These are phyloP conservation scores for Eucalyptus cladocalyx DNA, from an alignment of 345 rosid genomes.

Conservation along the genomic window DNA sequence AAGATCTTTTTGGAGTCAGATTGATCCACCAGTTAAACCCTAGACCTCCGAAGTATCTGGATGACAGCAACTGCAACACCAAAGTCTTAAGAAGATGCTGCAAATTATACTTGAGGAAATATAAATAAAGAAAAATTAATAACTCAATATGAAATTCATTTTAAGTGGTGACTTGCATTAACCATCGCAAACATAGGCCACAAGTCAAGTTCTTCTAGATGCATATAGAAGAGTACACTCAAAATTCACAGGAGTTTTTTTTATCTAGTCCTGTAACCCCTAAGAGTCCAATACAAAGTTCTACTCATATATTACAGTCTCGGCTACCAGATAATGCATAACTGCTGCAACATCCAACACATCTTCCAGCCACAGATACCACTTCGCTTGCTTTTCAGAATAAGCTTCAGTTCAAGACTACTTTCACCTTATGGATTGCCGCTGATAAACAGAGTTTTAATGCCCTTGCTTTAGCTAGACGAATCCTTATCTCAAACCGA, in stretches of 20 bases:
- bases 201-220: neutral
- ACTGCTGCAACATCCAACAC: neutral
- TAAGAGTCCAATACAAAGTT: neutral
- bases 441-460: neutral
- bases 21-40: slow-evolving; percentile 86
- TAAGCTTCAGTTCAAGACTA: neutral
- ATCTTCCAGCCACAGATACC: neutral
- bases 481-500: too few species aligned
- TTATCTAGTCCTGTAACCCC: neutral
- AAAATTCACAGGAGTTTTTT: neutral
- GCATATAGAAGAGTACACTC: neutral
- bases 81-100: neutral
- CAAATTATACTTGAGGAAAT: neutral
- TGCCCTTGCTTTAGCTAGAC: neutral
- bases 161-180: neutral
- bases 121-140: neutral
- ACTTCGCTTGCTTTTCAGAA: neutral
- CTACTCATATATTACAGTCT: neutral
- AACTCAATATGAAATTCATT: neutral
- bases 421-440: neutral
- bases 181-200: neutral
- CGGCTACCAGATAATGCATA: neutral
- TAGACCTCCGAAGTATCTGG: slow-evolving; percentile 78
- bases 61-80: slow-evolving; percentile 71
- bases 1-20: slow-evolving; percentile 83